Base-by-base conservation (phyloP, 2,329 filamentous ascomycete genomes). In the Emericellopsis atlantica region DNA sequence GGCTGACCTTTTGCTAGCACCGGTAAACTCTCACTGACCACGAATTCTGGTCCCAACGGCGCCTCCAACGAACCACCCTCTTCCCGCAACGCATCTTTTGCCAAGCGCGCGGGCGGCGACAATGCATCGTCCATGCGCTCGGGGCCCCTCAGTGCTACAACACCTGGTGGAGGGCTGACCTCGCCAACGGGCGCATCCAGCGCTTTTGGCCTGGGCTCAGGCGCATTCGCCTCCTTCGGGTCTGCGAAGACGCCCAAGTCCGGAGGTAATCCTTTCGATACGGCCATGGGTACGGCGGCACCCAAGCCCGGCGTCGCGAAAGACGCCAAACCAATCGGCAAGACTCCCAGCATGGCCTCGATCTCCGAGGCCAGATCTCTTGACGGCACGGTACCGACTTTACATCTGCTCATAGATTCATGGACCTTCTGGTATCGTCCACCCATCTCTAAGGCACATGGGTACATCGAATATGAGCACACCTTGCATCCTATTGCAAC, bases 401-500 rank as follows among this genome's bases (percentile, higher is more conserved):
- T 57, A 45, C 62, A 65, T 48, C 72, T 75, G 45, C 71, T 96
- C 52, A 88, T 84, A 64, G 81, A 87, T 60, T 81, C 80, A 47
- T 98, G 92, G 92, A 81, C 94, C 29, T 87, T 96, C 59, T 96
- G 92, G 88, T 98, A 93, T 64, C 79, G 92, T 44, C 92, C 92
- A 32, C 92, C 92, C 39, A 95, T 93, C 52, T 89, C 87, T 49
- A 98, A 98, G 67, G 92, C 90, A 49, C 90, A 92, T 55, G 77
- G 77, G 33, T 81, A 72, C 54, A 75, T 81, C 52, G 90, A 96
- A 62, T 98, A 98, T 61, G 92, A 98, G 61, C 95, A 96, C 64
- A 96, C 90, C 6, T 80, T 94, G 46, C 84, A 92, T 53, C 78
- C 88, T 32, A 79, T 96, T 55, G 90, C 86, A 51, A 75, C 76